phyloP scores from a whole-genome alignment of 1,284 basidiomycete genomes.

The Puccinia hordei region DNA sequence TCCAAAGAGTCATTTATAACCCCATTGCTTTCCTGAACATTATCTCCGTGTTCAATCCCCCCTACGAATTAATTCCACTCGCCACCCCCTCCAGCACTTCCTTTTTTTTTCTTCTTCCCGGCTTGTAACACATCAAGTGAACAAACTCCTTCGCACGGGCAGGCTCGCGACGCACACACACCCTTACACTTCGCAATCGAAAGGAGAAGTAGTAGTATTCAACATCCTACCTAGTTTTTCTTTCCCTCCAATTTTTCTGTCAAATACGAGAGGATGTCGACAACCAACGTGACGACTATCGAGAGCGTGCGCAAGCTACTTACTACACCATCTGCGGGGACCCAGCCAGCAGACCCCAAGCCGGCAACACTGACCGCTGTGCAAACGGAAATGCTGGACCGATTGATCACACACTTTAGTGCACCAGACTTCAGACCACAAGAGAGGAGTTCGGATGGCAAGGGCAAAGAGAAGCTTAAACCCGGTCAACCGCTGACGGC shows the following conservation, averaged over 20 bases:
- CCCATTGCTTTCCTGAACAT: not conserved
- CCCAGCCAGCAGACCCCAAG: slow-evolving; percentile 16
- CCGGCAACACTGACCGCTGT: not conserved
- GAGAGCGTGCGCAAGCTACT: slow-evolving; percentile 14
- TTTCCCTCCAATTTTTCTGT: no score
- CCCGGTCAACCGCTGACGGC: slow-evolving; percentile 52
- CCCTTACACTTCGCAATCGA: no score
- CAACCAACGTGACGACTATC: not conserved
- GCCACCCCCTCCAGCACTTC: not conserved
- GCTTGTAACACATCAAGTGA: not conserved
- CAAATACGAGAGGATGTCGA: not conserved
- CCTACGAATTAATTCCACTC: not conserved
- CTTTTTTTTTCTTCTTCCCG: not conserved
- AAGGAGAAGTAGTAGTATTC: no score
- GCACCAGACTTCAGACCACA: slow-evolving; percentile 52
- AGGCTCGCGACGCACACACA: slow-evolving; percentile 2
- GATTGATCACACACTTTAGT: slow-evolving; percentile 55
- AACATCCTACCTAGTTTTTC: no score
- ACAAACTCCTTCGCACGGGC: not conserved
- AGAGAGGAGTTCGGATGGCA: slow-evolving; percentile 51
- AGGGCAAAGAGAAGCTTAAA: slow-evolving; percentile 51
- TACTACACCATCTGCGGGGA: slow-evolving; percentile 7
- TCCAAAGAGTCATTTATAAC: not conserved
- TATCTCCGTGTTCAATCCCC: not conserved
- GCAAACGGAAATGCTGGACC: slow-evolving; percentile 52